These are phyloP conservation scores for Alternaria tenuissima DNA, from an alignment of 2,329 filamentous ascomycete genomes.

Conservation along the genomic window DNA sequence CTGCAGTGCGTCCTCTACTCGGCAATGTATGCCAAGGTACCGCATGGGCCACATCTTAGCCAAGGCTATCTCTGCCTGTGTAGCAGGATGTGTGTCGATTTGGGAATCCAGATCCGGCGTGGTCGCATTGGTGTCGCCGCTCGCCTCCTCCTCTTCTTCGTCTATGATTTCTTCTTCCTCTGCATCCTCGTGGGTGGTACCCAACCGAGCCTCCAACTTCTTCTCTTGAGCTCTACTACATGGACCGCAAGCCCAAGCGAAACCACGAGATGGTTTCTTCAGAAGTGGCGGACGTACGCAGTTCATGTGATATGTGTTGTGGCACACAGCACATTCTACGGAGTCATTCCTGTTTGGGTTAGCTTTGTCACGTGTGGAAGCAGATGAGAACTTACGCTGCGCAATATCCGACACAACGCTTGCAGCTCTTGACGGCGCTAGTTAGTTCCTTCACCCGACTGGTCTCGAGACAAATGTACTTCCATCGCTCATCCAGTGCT, in stretches of 20 bases:
- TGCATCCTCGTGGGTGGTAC: constrained; percentile 60
- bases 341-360: constrained; percentile 76
- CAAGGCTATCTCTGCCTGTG: constrained; percentile 87
- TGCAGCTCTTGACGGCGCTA: constrained; percentile 94
- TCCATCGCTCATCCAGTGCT: constrained; percentile 95
- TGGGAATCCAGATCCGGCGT: constrained; percentile 59
- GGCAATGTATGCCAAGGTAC: constrained; percentile 94
- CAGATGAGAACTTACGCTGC: constrained; percentile 72
- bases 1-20: constrained; percentile 92
- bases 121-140: constrained; percentile 69
- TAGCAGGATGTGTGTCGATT: constrained; percentile 69
- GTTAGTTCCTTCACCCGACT: constrained; percentile 94
- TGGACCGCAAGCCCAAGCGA: constrained; percentile 96
- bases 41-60: constrained; percentile 96
- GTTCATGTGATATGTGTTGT: constrained; percentile 97
- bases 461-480: constrained; percentile 92
- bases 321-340: constrained; percentile 94
- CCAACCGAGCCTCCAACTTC: constrained; percentile 82
- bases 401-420: constrained; percentile 89
- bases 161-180: constrained; percentile 71
- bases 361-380: constrained; percentile 16
- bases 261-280: constrained; percentile 96
- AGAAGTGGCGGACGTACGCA: constrained; percentile 90
- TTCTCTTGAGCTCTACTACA: constrained; percentile 96
- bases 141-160: constrained; percentile 74